A percentile compares a stretch with the other conserved stretches of the same genome.
Evolutionary conservation across 1,139 yeast species (phyloP).

Genomic region (Geotrichum macrosporum): DNA sequence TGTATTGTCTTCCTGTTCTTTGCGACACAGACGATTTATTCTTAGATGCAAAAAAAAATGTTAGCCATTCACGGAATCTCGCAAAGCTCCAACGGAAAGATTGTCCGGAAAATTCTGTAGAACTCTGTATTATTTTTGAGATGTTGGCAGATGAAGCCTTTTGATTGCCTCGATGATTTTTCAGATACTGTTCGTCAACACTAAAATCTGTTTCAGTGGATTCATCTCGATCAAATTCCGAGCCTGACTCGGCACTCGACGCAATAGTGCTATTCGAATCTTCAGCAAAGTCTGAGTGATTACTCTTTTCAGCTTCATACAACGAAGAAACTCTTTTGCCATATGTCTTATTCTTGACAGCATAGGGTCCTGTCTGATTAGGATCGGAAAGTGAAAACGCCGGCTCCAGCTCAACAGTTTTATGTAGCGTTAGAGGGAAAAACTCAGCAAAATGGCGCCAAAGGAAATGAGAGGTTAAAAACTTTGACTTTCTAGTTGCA

Average conservation of each 20-base stretch:
- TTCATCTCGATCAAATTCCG: not conserved
- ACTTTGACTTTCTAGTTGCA: conserved; percentile 51
- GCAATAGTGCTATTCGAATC: not conserved
- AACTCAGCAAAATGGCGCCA: conserved; percentile 75
- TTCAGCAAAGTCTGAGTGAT: not conserved
- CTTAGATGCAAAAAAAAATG: not conserved
- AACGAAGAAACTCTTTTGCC: not conserved
- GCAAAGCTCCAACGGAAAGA: not conserved
- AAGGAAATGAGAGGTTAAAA: conserved; percentile 53
- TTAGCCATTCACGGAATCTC: not conserved
- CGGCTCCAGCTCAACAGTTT: conserved; percentile 70
- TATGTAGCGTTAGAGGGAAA: conserved; percentile 75
- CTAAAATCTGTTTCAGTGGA: not conserved
- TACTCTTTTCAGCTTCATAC: not conserved
- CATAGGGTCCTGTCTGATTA: not conserved
- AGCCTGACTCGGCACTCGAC: not conserved
- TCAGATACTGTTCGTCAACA: not conserved
- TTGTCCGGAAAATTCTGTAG: conserved; percentile 1
- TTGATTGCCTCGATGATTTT: not conserved
- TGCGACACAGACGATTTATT: not conserved
- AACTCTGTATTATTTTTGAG: conserved; percentile 10
- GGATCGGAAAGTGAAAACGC: conserved; percentile 47
- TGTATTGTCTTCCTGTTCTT: conserved; percentile 48
- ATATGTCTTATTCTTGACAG: not conserved
- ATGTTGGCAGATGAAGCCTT: not conserved